Base-by-base conservation (phyloP, 176 grass and related monocot species). In the Alopecurus myosuroides region DNA sequence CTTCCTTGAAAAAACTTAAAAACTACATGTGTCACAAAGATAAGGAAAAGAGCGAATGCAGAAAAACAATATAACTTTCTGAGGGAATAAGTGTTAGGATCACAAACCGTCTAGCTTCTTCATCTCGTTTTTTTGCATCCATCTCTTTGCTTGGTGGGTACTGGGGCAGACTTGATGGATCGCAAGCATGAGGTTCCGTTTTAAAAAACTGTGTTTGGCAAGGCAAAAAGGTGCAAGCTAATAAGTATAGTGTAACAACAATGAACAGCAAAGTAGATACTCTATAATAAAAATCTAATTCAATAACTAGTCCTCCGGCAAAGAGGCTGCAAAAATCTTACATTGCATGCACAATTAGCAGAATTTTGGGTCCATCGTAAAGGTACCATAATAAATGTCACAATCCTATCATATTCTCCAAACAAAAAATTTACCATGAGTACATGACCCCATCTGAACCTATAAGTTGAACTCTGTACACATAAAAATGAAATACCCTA, bases 71-170 rank as follows among this genome's bases (percentile, higher is more conserved):
- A 77, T 1, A 82, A 63, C 11, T 77, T 22, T 84, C 9, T 19
- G 19, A 88, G 3, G 19, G 45, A 69, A 70, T 2, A 33, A 63
- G 20, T n/a, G 45, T 66, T 70, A 36, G 51, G 41, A 34, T 31
- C 11, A 87, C 89, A 53, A 81, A 95, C 93, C 93, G 90, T 92
- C 93, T 95, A 72, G 93, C 90, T 90, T 95, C 90, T 88, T 95
- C 93, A 42, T 95, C 93, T 82, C 93, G 88, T 76, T 82, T 77
- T 90, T 95, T 95, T 49, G 93, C 93, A 58, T 95, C 93, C 82
- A 95, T 92, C 81, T 95, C 93, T 82, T 95, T 95, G 88, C 93
- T 92, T 41, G 93, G 93, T 39, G 93, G 88, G 56, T 95, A 95
- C 64, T 95, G 90, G 23, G 93, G 93, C 18, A 95, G 42, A 90